Conservation (phyloP, 2,329 filamentous ascomycete species). For the Talaromyces sp. region DNA sequence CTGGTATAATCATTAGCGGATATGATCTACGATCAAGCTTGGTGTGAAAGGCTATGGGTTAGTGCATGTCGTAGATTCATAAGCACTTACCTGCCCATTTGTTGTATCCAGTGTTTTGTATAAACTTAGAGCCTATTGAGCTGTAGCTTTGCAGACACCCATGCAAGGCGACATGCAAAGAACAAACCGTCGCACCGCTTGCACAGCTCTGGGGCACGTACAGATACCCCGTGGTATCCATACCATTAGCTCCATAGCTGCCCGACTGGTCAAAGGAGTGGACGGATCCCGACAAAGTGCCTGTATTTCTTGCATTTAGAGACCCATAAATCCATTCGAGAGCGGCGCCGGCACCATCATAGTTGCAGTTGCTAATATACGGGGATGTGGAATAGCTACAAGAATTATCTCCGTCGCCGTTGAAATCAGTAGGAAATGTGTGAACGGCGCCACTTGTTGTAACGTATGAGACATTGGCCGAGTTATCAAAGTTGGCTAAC, state of each 20-base stretch:
- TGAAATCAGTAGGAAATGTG: constrained; percentile 24
- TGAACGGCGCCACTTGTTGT: constrained; percentile 21
- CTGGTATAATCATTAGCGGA: not conserved
- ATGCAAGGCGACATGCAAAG: constrained; percentile 24
- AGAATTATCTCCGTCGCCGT: constrained; percentile 21
- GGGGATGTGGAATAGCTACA: constrained; percentile 20
- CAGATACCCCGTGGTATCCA: constrained; percentile 23
- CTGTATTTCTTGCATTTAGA: constrained; percentile 19
- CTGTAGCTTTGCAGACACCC: constrained; percentile 22
- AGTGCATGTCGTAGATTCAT: not conserved
- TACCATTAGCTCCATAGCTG: constrained; percentile 21
- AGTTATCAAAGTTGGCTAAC: constrained; percentile 17
- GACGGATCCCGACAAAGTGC: constrained; percentile 16
- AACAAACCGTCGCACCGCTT: constrained; percentile 20
- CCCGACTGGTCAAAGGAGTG: constrained; percentile 22
- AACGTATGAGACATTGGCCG: constrained; percentile 19
- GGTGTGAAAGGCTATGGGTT: too few relatives aligned
- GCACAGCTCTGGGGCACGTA: constrained; percentile 23
- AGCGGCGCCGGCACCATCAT: constrained; percentile 24
- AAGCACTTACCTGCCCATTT: constrained; percentile 21
- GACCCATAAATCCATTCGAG: constrained; percentile 22
- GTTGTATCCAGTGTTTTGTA: constrained; percentile 24
- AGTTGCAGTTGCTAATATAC: constrained; percentile 24
- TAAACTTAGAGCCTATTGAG: constrained; percentile 18
- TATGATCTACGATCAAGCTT: too few relatives aligned